Conservation (phyloP, 108 stramenopile species). For the Mediolabrus comicus region DNA sequence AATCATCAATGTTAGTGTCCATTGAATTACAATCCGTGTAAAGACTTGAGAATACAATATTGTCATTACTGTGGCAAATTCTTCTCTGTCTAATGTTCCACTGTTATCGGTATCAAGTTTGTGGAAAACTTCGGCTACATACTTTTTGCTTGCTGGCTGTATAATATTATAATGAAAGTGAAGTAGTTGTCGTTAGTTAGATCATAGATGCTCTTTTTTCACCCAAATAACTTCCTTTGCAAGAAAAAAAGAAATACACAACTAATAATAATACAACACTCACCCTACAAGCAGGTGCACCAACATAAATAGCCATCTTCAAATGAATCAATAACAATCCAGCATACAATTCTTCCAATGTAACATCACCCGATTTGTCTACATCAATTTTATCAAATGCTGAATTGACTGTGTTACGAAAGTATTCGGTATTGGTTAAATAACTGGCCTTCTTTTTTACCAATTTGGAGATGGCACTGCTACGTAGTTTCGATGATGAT, state of each 20-base stretch:
- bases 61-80: constrained; percentile 69
- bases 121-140: constrained; percentile 59
- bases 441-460: constrained; percentile 15
- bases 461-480: not conserved
- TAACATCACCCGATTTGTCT: constrained; percentile 64
- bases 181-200: no score
- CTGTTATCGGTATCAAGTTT: constrained; percentile 54
- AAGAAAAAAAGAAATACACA: not conserved
- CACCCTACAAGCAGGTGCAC: constrained; percentile 78
- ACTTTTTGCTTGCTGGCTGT: constrained; percentile 56
- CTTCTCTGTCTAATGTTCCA: constrained; percentile 57
- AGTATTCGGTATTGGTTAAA: constrained; percentile 48
- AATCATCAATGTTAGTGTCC: constrained; percentile 65
- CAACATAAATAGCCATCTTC: constrained; percentile 71
- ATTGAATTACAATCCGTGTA: constrained; percentile 70
- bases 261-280: constrained; percentile 3
- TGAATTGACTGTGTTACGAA: constrained; percentile 48
- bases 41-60: constrained; percentile 75
- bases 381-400: constrained; percentile 69
- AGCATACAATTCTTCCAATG: constrained; percentile 74
- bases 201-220: no score
- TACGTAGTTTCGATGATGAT: not conserved
- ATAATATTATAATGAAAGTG: not conserved
- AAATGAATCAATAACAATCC: constrained; percentile 81
- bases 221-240: not conserved